Conservation (phyloP, 1,284 basidiomycete genomes). For the Naganishia cerealis region DNA sequence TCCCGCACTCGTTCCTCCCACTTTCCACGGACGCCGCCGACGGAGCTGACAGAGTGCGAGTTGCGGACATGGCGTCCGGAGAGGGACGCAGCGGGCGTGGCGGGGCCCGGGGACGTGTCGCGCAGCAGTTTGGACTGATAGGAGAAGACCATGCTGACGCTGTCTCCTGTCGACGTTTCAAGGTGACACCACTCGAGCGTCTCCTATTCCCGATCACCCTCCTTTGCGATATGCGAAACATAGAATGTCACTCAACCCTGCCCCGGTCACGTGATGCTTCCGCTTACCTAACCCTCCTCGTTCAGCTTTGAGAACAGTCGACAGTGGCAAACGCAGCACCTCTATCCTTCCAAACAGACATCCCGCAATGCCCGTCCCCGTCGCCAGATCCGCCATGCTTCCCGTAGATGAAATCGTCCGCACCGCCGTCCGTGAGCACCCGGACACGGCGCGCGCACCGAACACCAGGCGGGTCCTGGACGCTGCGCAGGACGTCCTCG, state of each 20-base stretch:
- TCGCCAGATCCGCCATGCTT: conserved; percentile 35
- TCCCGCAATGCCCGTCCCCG: conserved; percentile 20
- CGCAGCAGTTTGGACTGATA: conserved; percentile 24
- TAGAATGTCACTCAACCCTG: background rate
- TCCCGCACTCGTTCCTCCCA: conserved; percentile 20
- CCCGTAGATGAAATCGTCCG: conserved; percentile 41
- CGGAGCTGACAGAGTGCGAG: background rate
- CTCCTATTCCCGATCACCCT: background rate
- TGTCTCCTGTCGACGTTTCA: background rate
- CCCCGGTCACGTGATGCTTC: background rate
- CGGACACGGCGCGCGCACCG: conserved; percentile 24
- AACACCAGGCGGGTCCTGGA: conserved; percentile 8
- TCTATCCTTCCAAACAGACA: background rate
- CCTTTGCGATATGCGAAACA: background rate
- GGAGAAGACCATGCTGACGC: conserved; percentile 12
- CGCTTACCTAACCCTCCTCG: too few species aligned
- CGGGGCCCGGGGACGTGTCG: background rate
- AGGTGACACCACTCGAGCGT: background rate
- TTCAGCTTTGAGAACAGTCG: background rate
- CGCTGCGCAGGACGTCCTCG: background rate
- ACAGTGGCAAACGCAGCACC: too few species aligned
- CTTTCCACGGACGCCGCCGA: conserved; percentile 10
- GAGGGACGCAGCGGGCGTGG: background rate
- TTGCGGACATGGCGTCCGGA: background rate
- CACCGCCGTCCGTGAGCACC: conserved; percentile 46